Base-by-base conservation (phyloP, 441 rosid genomes). In the Pelargonium citronellum region DNA sequence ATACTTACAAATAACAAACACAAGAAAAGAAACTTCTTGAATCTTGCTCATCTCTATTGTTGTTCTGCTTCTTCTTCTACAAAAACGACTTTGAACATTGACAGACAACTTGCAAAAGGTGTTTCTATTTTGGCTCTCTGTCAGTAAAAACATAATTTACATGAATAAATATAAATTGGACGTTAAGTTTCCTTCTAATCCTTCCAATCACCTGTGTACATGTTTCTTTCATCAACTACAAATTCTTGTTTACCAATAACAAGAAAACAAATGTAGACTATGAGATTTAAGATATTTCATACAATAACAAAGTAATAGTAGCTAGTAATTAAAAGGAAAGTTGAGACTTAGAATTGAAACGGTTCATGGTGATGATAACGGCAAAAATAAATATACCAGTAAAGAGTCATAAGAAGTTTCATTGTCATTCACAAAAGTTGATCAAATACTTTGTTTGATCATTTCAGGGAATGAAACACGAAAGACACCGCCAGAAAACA, bases 401-500 rank as follows among this genome's bases (percentile, higher is more conserved):
- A 2, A 27, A 27, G 30, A 27, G 30, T 27, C 30, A 27, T 27
- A 27, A 49, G 57, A 11, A 12, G 57, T 12, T 49, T 5, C 6
- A 49, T 49, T 49, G 6, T 13, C 57, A 49, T 49, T 12, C 57
- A 49, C 15, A 49, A 49, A 49, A 12, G 57, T 19, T 49, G 15
- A 49, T 16, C 57, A 13, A n/a, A 49, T 49, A 20, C 69, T 51
- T 19, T 43, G 46, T 71, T 27, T 70, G 58, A 77, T 16, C 39
- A 37, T 61, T 79, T 57, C 82, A 87, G 95, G 85, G 67, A 7
- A 60, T 4, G 39, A 84, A 81, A 68, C 83, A 79, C 7, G 91
- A 84, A 73, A 86, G 80, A 67, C 89, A 71, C 17, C 83, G 82
- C 19, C 78, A 80, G 77, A 61, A 82, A n/a, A 58, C 83, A 34